Evolutionary conservation across 2,329 filamentous ascomycete genomes (phyloP), one percentile per base, ranked within the genome.

Genomic region (Cytospora schulzeri): DNA sequence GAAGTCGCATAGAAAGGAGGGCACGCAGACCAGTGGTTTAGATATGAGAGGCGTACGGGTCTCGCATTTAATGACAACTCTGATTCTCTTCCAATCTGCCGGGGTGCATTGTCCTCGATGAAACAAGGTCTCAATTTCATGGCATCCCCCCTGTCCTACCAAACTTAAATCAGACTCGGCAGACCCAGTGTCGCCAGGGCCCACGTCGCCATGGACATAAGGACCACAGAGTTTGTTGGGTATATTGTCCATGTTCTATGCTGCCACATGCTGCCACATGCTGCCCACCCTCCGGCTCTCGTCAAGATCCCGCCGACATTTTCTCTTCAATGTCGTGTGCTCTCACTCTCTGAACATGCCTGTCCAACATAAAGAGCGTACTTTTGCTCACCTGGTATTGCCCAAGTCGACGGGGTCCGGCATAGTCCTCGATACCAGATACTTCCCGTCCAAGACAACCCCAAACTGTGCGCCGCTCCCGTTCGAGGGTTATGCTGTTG

Each of bases 1-100:
- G n/a, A 29, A n/a, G 52, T 29, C 38, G 29, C 33, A 6, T 35
- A 17, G 52, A 57, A 29, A 63, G 67, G 65, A 66, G 63, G 62
- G 69, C 67, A 59, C 67, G 38, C 33, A 26, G 24, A 26, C 22
- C n/a, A 48, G n/a, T 38, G 24, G 24, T 59, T 57, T 59, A 53
- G 54, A 53, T 24, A 26, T 31, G 52, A 24, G 33, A 26, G 24
- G 61, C 48, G 31, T 22, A 59, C 31, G 28, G 41, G 54, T 38
- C 29, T 41, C 41, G 29, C 31, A 50, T 50, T 28, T 54, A 22
- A 62, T 52, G 31, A 51, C 33, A 52, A n/a, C 7, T 59, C 45
- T 59, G 24, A 29, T 35, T 48, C 38, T 38, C 35, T 3, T 38
- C 35, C 35, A 38, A 8, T 33, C 12, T 33, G 31, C 31, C 31